phyloP scores from a whole-genome alignment of 164 flowering plant genomes.

The Stephania yunnanensis region DNA sequence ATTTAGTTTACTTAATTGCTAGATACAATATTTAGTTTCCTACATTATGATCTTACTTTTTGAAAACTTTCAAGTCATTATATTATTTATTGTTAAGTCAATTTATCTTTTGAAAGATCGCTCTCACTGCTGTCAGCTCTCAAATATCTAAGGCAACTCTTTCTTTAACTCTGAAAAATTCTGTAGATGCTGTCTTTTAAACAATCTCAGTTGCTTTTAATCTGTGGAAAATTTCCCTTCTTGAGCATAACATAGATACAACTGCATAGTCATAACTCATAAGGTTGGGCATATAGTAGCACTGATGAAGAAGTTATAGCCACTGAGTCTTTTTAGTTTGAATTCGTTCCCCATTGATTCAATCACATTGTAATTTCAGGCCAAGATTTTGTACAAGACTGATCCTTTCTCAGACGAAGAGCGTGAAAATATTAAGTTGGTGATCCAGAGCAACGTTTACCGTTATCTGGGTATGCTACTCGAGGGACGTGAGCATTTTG shows the following conservation, averaged over 20 bases:
- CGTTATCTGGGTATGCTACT: slow-evolving; percentile 84
- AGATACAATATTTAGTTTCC: too few species aligned
- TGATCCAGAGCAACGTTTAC: slow-evolving; percentile 82
- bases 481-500: slow-evolving; percentile 97
- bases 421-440: slow-evolving; percentile 64
- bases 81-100: background rate
- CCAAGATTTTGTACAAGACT: slow-evolving; percentile 73
- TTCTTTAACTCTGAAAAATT: background rate
- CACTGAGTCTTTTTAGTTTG: background rate
- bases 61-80: background rate
- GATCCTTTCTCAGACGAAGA: slow-evolving; percentile 74
- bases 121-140: background rate
- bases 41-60: background rate
- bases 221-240: background rate
- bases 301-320: background rate
- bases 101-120: background rate
- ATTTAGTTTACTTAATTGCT: too few species aligned
- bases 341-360: background rate
- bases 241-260: background rate
- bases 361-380: slow-evolving; percentile 39
- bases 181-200: background rate
- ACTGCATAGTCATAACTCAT: background rate
- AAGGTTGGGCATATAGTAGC: background rate
- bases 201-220: background rate
- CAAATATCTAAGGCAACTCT: background rate